These are phyloP conservation scores for Lactuca sativa DNA, from an alignment of 129 eudicot genomes.

Conservation along the genomic window DNA sequence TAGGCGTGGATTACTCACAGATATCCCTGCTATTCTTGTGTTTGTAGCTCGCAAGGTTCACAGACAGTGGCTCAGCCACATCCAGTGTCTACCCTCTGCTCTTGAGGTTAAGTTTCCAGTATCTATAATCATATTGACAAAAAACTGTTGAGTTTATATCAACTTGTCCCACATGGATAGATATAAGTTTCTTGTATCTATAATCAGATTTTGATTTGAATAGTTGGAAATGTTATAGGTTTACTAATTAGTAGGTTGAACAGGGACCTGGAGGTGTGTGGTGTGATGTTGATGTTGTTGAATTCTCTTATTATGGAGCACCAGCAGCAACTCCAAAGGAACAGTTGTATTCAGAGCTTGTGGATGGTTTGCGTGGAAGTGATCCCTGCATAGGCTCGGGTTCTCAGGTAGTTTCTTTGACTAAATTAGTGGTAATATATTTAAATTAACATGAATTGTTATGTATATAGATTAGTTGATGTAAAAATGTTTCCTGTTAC, in stretches of 20 bases:
- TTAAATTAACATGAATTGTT: too few relatives aligned
- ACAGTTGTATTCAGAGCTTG: conserved; percentile 69
- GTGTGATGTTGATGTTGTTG: conserved; percentile 91
- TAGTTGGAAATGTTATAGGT: neutral
- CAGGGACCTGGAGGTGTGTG: conserved; percentile 95
- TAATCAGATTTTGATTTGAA: neutral
- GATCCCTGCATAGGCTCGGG: conserved; percentile 86
- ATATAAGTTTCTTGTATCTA: too few relatives aligned
- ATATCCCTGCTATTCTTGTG: conserved; percentile 82
- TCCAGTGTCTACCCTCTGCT: conserved; percentile 67
- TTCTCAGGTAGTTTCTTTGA: conserved; percentile 57
- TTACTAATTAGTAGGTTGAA: conserved; percentile 17
- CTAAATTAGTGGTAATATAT: too few relatives aligned
- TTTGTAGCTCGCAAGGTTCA: conserved; percentile 83
- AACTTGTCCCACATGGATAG: too few relatives aligned
- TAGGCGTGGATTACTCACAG: conserved; percentile 59
- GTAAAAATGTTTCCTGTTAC: too few relatives aligned
- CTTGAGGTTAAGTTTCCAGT: conserved; percentile 51
- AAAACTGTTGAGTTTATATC: too few relatives aligned
- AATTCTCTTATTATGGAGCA: conserved; percentile 74
- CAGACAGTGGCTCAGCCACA: conserved; percentile 67
- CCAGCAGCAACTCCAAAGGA: conserved; percentile 87
- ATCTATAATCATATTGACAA: too few relatives aligned
- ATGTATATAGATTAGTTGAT: too few relatives aligned
- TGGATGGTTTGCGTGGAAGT: conserved; percentile 82